phyloP scores from a whole-genome alignment of 2,329 filamentous ascomycete species.

The Dryadomyces sulphureus region DNA sequence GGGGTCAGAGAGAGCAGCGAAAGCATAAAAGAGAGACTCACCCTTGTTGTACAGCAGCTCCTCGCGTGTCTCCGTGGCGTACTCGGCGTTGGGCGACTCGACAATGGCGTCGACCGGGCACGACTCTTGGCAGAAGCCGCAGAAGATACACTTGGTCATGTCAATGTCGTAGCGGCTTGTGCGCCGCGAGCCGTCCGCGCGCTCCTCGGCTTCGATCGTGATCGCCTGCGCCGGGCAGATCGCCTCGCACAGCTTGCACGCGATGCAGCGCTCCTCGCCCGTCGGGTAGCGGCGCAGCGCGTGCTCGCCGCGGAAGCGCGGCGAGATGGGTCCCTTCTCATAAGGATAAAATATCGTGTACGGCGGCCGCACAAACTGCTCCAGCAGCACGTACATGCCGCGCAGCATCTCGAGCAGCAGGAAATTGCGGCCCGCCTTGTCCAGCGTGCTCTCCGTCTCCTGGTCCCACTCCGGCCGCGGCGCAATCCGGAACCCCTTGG shows the following conservation, averaged over 20 bases:
- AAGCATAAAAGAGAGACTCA: conserved; percentile 14
- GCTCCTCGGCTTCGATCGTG: conserved; percentile 97
- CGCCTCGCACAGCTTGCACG: conserved; percentile 98
- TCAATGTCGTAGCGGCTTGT: conserved; percentile 98
- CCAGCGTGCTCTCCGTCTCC: conserved; percentile 58
- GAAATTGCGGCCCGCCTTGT: conserved; percentile 86
- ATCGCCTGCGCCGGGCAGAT: conserved; percentile 97
- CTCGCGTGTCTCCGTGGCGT: conserved; percentile 59
- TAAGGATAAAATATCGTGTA: conserved; percentile 99
- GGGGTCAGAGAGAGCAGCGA: background rate
- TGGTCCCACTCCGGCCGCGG: conserved; percentile 67
- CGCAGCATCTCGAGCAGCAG: conserved; percentile 89
- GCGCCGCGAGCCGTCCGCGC: conserved; percentile 83
- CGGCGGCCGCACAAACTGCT: conserved; percentile 98
- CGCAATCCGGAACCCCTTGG: conserved; percentile 65
- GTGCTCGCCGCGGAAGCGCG: conserved; percentile 95
- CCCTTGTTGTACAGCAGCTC: conserved; percentile 95
- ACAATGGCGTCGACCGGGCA: conserved; percentile 91
- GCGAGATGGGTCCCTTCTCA: conserved; percentile 96
- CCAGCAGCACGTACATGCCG: conserved; percentile 94
- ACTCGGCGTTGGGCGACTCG: conserved; percentile 48
- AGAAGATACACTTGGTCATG: conserved; percentile 99
- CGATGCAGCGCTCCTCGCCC: conserved; percentile 97
- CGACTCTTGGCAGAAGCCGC: conserved; percentile 96
- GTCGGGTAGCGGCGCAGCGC: conserved; percentile 91